Base-by-base conservation (phyloP, 75 land plant species). In the Gnetum montanum region DNA sequence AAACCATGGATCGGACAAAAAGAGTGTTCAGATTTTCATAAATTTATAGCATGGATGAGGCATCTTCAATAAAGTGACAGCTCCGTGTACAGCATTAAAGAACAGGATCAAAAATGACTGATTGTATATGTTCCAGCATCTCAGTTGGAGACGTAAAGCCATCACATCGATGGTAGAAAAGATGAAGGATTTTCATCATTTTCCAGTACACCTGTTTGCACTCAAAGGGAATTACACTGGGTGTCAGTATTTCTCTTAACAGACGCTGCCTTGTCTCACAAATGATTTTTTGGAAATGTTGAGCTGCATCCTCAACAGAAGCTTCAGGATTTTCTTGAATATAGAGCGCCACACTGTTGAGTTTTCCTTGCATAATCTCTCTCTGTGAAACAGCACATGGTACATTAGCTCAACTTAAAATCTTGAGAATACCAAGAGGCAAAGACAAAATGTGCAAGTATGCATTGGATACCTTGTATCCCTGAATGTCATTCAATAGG, bases 181-280 rank as follows among this genome's bases (percentile, higher is more conserved):
- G 43, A 16, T 87, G 76, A 59, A 80, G 45, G 11, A 83, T 75
- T 36, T 55, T 70, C 65, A 78, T 60, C 86, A 84, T 81, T 50
- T 84, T 76, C 80, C 84, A 78, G 36, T 81, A 70, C 23, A 88
- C 29, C 19, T 75, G 62, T 73, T 92, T 92, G 81, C 78, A 81
- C 22, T 69, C 63, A 58, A 58, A 61, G 12, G 94, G 88, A 24
- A 91, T 40, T 23, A 60, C 52, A 26, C 85, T 69, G 7, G 27
- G 57, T 43, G 60, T 57, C 61, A 91, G 22, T 18, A 83, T 70
- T 25, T 80, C 34, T 52, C 59, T 63, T 20, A 73, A 53, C 25
- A 91, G 62, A 35, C 75, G 74, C 55, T 61, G 71, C 51, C 86
- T 78, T 18, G 16, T 55, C 19, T 53, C 40, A 20, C 73, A 59